These are phyloP conservation scores for Cudoniella acicularis DNA, from an alignment of 495 filamentous ascomycete species.

Conservation along the genomic window DNA sequence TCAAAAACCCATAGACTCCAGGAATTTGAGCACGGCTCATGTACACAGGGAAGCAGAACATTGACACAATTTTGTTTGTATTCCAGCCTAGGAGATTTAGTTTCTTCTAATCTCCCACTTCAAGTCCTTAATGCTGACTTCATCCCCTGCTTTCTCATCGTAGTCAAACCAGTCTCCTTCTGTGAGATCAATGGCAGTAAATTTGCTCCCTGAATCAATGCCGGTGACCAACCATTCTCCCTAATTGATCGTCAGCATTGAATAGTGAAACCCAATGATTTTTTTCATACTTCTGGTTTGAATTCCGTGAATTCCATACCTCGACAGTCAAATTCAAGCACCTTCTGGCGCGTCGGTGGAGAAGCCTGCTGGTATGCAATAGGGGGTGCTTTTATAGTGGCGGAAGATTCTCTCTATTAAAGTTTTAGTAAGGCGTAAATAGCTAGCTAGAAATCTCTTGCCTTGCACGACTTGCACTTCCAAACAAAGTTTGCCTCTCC, in stretches of 20 bases:
- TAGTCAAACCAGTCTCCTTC: conserved; percentile 93
- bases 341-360: conserved; percentile 67
- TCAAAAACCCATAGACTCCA: too few relatives aligned
- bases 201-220: conserved; percentile 70
- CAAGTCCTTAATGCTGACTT: conserved; percentile 88
- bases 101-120: conserved; percentile 76
- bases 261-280: not conserved
- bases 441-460: conserved; percentile 26
- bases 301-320: conserved; percentile 91
- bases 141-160: conserved; percentile 69
- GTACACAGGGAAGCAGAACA: not conserved
- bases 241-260: conserved; percentile 34
- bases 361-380: conserved; percentile 62
- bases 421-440: conserved; percentile 7
- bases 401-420: conserved; percentile 53
- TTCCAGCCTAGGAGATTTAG: not conserved
- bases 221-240: conserved; percentile 89
- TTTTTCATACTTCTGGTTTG: conserved; percentile 70
- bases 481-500: conserved; percentile 98
- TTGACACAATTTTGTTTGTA: too few relatives aligned
- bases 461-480: conserved; percentile 91
- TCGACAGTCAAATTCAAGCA: conserved; percentile 88
- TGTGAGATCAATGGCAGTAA: conserved; percentile 70
- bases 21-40: too few relatives aligned
- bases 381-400: conserved; percentile 66